Base-by-base conservation (phyloP, 306 rosid genomes). In the Cucumis hystrix region DNA sequence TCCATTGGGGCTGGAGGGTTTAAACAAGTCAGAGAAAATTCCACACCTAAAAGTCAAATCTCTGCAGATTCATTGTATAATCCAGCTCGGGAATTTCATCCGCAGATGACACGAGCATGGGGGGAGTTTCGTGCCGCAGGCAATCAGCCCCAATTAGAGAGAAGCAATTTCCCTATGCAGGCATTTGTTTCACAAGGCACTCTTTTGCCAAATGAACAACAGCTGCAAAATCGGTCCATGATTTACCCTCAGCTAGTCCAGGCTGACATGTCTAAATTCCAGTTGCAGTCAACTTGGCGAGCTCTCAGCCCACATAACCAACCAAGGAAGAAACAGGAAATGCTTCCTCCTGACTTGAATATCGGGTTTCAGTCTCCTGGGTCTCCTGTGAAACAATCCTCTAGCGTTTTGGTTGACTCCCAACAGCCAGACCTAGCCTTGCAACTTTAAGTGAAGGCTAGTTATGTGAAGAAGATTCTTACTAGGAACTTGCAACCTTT, bases 341-440 rank as follows among this genome's bases (percentile, higher is more conserved):
- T 87, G n/a, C 96, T 89, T 77, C 99, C 97, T 74, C 99, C 99
- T 0, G 99, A 96, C 91, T 85, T 96, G 93, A 96, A 96, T 78
- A 92, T 96, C 13, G 96, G 91, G 63, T 96, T 92, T 84, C 99
- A 96, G 78, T 85, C 96, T 57, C 97, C 99, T 4, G 97, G 92
- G 68, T 91, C 98, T 10, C 99, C 99, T 1, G 91, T 88, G 14
- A 96, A 90, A 81, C 99, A 91, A 65, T 91, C 98, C 60, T 90
- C 97, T 59, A 91, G 92, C 62, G 88, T 89, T 54, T 68, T 83
- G 79, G 97, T 91, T 3, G 99, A 96, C 78, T 92, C 99, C 13
- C 99, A 92, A 87, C 99, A 96, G 86, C 99, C 98, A 47, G 99
- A 96, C 88, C 87, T 96, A 58, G 99, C 99, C 83, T 82, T 92